Evolutionary conservation across 805 yeast genomes (phyloP).

Genomic region (Wickerhamomyces chambardii): DNA sequence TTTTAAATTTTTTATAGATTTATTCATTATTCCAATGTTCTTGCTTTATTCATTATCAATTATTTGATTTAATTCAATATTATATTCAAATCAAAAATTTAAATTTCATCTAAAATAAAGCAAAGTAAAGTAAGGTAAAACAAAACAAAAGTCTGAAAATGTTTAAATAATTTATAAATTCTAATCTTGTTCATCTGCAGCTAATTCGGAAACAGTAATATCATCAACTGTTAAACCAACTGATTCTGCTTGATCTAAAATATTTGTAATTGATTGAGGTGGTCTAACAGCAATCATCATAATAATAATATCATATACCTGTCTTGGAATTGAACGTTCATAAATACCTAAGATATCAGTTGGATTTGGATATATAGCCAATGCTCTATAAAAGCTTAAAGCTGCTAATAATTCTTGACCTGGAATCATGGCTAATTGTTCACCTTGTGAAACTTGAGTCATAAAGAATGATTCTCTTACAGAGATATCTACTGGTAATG

Average conservation of each 20-base stretch:
- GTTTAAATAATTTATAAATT: not conserved
- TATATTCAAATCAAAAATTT: no score
- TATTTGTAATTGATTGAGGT: conserved; percentile 67
- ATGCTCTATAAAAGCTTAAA: conserved; percentile 84
- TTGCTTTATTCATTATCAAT: no score
- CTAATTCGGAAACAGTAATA: no score
- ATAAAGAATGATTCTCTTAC: conserved; percentile 77
- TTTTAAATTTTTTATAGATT: no score
- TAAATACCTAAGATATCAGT: conserved; percentile 83
- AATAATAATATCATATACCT: conserved; percentile 73
- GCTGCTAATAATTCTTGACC: conserved; percentile 79
- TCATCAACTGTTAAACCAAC: no score
- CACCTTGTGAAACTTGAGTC: conserved; percentile 79
- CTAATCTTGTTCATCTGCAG: conserved; percentile 17
- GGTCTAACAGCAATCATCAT: conserved; percentile 89
- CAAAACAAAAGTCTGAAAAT: no score
- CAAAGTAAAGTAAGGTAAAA: no score
- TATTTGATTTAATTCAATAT: no score
- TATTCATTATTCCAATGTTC: no score
- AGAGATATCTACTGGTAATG: conserved; percentile 61
- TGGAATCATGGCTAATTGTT: conserved; percentile 59
- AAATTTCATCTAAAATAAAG: no score
- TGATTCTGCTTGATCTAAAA: conserved; percentile 26
- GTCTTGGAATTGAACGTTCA: conserved; percentile 81
- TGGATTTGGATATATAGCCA: conserved; percentile 91